Base-by-base conservation (phyloP, 371 early-diverging fungal species). In the Circinella umbellata region DNA sequence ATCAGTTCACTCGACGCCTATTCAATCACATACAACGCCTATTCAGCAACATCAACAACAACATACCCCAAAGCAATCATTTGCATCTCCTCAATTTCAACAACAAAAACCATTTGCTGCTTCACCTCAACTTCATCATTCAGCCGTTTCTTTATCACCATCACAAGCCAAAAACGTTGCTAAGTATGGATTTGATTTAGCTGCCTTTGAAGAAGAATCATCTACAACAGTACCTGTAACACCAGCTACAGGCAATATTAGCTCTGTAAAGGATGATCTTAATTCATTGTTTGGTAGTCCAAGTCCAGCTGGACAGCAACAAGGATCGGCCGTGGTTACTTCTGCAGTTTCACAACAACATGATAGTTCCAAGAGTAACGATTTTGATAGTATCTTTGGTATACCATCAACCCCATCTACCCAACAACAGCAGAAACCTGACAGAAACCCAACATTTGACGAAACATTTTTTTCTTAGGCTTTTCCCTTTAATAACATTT, bases 171-270 rank as follows among this genome's bases (percentile, higher is more conserved):
- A 77, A 27, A 75, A 77, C 4, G 67, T 64, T 13, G 69, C 78
- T 11, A 84, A 84, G 55, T 81, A 84, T 57, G 79, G 79, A 10
- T 81, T 84, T 73, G 84, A 84, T 71, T 64, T 84, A 11, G 74
- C 80, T 61, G 81, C 77, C 27, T 84, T 84, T 73, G 84, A 84
- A 47, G 63, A 69, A 3, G 67, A 66, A 34, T 34, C 38, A 15
- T 36, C 63, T 42, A 51, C 75, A 1, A 36, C 61, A 37, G 15
- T 27, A n/a, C 20, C 63, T 55, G 47, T 73, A 3, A 39, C 61
- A 37, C 14, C 53, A 4, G 4, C 67, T 0, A 60, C 71, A 10
- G 53, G 65, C 39, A 49, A 39, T 6, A 68, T 39, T 18, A 46
- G 55, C 3, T 75, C 78, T 20, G 71, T 77, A 37, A 76, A 77